Evolutionary conservation across 495 filamentous ascomycete species (phyloP), one percentile per base, ranked within the genome.

Genomic region (Neurospora sp.): DNA sequence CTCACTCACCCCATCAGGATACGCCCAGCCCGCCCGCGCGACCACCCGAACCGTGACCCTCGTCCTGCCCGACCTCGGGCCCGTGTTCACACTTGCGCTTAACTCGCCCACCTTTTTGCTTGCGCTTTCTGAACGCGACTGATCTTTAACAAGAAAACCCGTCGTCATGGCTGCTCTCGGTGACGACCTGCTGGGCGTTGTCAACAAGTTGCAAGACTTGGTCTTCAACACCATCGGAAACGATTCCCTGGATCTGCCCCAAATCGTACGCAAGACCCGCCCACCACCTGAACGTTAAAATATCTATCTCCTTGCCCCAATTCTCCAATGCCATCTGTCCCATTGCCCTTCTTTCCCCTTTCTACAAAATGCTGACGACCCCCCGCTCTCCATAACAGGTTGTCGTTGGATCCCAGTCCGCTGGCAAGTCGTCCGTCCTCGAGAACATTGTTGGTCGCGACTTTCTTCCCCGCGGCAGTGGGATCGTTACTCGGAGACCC

Each of bases 201-300:
- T 98, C 80, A 98, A 99, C 84, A 95, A 94, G 84, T 87, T 99
- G 74, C 96, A 99, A 79, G 96, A 99, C 83, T 83, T 99, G 78
- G 96, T 99, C 72, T 98, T 99, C 85, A 98, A 99, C 84, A 99
- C 96, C 70, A 99, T 99, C 80, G 96, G 96, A 79, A 97, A 96
- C 84, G 96, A 99, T 80, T 98, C 94, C 42, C 89, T 99, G 71
- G 96, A 99, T 83, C 83, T 99, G 48, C 96, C 96, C 70, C 96
- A 99, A 82, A 99, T 99, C 85, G 96, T 98, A 90, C 81, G 91
- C 69, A 20, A 84, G 75, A 74, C 70, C 74, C 79, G 70, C 48
- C 74, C 70, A 39, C 38, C 71, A 69, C 37, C 27, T 65, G 16
- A 2, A 41, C 31, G 38, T 69, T 31, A 3, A 31, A 31, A 31